Evolutionary conservation across 139 green algal species (phyloP).

Genomic region (Ulvella scutata): DNA sequence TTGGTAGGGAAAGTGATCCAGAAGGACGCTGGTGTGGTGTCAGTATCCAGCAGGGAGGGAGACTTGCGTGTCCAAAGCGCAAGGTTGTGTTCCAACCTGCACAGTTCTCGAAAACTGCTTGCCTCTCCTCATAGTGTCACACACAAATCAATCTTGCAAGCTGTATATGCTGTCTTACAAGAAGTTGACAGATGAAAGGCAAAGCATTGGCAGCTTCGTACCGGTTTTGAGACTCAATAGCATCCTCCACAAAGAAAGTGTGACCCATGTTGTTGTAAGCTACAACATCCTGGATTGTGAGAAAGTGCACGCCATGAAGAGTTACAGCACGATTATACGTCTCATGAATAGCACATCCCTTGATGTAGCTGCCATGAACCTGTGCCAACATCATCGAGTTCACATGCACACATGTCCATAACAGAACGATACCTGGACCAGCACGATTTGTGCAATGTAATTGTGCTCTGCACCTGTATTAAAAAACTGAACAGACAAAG

Average conservation of each 20-base stretch:
- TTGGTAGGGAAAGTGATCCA: conserved; percentile 74
- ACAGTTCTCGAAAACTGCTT: no score
- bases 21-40: conserved; percentile 56
- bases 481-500: no score
- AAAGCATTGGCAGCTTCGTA: no score
- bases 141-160: no score
- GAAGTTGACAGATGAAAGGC: no score
- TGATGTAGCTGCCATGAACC: conserved; percentile 22
- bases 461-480: no score
- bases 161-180: no score
- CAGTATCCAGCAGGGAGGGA: conserved; percentile 40
- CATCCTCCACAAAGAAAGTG: conserved; percentile 45
- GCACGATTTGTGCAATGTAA: no score
- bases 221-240: conserved; percentile 19
- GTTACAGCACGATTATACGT: conserved; percentile 48
- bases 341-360: conserved; percentile 31
- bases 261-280: conserved; percentile 51
- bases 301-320: conserved; percentile 36
- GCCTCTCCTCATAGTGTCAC: no score
- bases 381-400: no score
- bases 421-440: no score
- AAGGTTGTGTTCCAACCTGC: conserved; percentile 46
- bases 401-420: no score
- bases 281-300: conserved; percentile 25
- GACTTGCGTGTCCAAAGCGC: conserved; percentile 32